Evolutionary conservation across 495 filamentous ascomycete genomes (phyloP).

Genomic region (Venustampulla echinocandica): DNA sequence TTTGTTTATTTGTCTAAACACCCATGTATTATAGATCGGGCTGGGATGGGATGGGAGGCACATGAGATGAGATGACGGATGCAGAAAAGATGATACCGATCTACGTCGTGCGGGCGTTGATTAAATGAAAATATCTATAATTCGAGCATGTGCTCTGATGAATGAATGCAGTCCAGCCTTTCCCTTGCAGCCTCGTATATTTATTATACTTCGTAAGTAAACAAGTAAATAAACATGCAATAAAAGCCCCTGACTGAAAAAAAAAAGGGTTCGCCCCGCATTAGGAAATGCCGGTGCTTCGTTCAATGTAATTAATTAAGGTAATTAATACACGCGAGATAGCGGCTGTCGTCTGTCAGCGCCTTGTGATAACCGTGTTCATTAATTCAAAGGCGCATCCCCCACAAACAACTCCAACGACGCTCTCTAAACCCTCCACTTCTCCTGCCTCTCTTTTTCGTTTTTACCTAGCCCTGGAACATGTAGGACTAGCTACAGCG

Average conservation of each 20-base stretch:
- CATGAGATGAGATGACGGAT: constrained; percentile 8
- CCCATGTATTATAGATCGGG: constrained; percentile 21
- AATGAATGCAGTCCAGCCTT: constrained; percentile 6
- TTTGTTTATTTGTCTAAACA: neutral
- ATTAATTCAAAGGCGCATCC: constrained; percentile 5
- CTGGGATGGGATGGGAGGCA: neutral
- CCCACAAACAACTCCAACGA: constrained; percentile 5
- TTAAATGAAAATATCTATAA: constrained; percentile 5
- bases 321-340: no score
- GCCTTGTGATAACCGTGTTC: constrained; percentile 23
- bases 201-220: no score
- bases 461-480: constrained; percentile 1
- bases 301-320: no score
- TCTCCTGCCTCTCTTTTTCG: constrained; percentile 9
- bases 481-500: constrained; percentile 13
- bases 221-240: no score
- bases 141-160: no score
- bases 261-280: constrained; percentile 3
- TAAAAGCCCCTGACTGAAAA: no score
- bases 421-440: constrained; percentile 2
- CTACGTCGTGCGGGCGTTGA: constrained; percentile 14
- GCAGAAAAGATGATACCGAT: constrained; percentile 12
- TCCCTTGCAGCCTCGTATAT: constrained; percentile 7
- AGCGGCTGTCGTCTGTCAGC: neutral
- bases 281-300: neutral